phyloP scores from a whole-genome alignment of 257 asterid genomes.

The Jasminum sambac region DNA sequence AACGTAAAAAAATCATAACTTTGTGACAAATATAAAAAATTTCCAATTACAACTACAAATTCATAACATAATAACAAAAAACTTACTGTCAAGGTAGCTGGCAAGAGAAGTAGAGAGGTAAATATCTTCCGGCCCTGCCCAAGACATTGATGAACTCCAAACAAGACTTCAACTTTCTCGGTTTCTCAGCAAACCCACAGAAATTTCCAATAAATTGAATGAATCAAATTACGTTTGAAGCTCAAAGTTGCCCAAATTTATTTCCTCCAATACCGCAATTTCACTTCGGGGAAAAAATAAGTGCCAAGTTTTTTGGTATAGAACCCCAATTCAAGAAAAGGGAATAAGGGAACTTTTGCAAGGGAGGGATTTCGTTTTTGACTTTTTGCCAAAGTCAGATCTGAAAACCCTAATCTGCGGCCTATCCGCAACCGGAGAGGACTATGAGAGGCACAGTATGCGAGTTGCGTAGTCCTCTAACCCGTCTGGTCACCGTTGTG shows the following conservation, averaged over 20 bases:
- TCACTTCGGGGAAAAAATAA: not conserved
- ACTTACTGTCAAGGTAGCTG: conserved; percentile 94
- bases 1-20: not conserved
- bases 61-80: not conserved
- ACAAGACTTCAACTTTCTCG: conserved; percentile 45
- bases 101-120: conserved; percentile 96
- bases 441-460: not conserved
- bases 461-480: not conserved
- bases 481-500: too few species aligned
- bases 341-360: conserved; percentile 11
- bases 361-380: conserved; percentile 23
- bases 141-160: conserved; percentile 66
- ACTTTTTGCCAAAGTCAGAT: conserved; percentile 38
- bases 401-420: conserved; percentile 39
- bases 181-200: conserved; percentile 44
- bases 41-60: not conserved
- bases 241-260: conserved; percentile 22
- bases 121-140: conserved; percentile 96
- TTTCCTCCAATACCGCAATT: not conserved
- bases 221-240: conserved; percentile 55
- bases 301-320: not conserved
- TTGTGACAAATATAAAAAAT: not conserved
- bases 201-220: conserved; percentile 27
- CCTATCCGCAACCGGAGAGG: conserved; percentile 44
- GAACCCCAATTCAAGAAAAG: conserved; percentile 26